These are phyloP conservation scores for Phyllosticta capitalensis DNA, from an alignment of 2,329 filamentous ascomycete genomes.

Conservation along the genomic window DNA sequence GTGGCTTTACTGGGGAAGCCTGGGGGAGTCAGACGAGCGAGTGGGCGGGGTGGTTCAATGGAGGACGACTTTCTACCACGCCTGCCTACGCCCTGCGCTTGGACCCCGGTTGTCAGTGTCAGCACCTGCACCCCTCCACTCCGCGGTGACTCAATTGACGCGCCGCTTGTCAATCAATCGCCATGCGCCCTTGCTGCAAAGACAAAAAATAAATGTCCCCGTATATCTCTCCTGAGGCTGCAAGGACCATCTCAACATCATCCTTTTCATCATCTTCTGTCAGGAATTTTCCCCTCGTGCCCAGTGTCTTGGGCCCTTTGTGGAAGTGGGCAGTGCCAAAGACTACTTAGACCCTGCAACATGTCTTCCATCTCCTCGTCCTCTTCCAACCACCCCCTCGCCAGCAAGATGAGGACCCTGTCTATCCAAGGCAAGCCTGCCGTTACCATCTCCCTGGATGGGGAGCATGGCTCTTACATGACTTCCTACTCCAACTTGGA, in stretches of 20 bases:
- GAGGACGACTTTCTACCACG: too few species aligned
- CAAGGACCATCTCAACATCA: neutral
- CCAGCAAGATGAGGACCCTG: slow-evolving; percentile 25
- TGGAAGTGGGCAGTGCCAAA: neutral
- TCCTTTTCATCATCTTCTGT: neutral
- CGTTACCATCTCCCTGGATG: slow-evolving; percentile 34
- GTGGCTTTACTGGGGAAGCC: too few species aligned
- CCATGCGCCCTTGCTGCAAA: slow-evolving; percentile 1
- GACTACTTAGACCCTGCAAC: neutral
- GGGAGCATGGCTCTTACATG: slow-evolving; percentile 25
- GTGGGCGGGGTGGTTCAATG: too few species aligned
- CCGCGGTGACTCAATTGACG: slow-evolving; percentile 9
- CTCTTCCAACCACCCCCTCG: slow-evolving; percentile 1
- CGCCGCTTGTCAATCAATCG: neutral
- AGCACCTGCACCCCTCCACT: neutral
- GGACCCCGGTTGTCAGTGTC: neutral
- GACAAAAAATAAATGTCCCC: neutral
- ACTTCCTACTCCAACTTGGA: slow-evolving; percentile 49
- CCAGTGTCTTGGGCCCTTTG: neutral
- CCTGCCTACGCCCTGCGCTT: slow-evolving; percentile 7
- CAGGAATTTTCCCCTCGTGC: neutral
- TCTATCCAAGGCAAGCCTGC: slow-evolving; percentile 27
- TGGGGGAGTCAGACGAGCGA: too few species aligned
- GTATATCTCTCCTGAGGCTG: neutral
- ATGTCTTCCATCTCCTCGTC: neutral